Base-by-base conservation (phyloP, 345 rosid species). In the Citrus unshiu region DNA sequence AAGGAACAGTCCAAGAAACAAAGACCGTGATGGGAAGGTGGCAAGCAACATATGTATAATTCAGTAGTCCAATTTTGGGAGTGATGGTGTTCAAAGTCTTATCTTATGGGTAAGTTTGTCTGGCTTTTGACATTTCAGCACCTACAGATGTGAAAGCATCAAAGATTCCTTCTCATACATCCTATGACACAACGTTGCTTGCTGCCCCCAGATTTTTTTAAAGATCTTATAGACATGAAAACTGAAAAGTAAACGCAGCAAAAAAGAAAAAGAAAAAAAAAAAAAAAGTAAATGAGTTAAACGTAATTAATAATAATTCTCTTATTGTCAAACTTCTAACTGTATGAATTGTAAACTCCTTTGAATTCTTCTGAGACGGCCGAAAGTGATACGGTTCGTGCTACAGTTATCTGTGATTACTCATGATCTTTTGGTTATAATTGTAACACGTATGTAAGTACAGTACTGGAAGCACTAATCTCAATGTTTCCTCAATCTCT, bases 41-140 rank as follows among this genome's bases (percentile, higher is more conserved):
- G 57, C 39, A 66, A 35, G 73, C 14, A 25, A 57, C 9, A 60
- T 9, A 35, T 0, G 34, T 34, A 46, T 46, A 3, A 46, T 46
- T 46, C 18, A 46, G 16, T 0, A 25, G 16, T 73, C 56, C 37
- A 60, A 60, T 10, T 39, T 14, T 24, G n/a, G 39, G 63, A 39
- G n/a, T 34, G 10, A 10, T 21, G 40, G 29, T 12, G 46, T 76
- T 79, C 83, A 62, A 68, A 76, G 80, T 76, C 80, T 2, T n/a
- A 46, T 72, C 80, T 2, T 18, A 46, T 3, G 51, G 1, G n/a
- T 10, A 14, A 2, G 3, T 9, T 49, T 27, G 9, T 46, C 54
- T 63, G 54, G 65, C 3, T 58, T 30, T 35, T 77, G 74, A 83
- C 77, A 64, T 40, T 40, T 63, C n/a, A 37, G 27, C 58, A 13